Conservation (phyloP, 768 basidiomycete genomes). For the Serendipita indica region DNA sequence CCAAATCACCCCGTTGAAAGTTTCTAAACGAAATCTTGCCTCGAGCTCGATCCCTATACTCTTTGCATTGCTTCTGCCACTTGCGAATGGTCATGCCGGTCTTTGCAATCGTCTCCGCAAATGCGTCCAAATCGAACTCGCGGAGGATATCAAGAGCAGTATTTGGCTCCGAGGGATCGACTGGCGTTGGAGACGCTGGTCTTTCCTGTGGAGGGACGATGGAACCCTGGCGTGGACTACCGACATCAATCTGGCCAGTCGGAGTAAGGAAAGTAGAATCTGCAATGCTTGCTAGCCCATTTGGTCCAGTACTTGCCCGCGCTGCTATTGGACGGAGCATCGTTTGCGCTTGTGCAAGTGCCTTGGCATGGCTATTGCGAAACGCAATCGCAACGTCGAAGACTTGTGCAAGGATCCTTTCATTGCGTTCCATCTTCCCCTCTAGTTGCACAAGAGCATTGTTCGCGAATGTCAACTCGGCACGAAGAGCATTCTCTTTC, state of each 20-base stretch:
- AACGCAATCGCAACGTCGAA: slow-evolving; percentile 67
- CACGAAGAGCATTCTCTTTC: slow-evolving; percentile 52
- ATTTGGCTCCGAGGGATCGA: slow-evolving; percentile 63
- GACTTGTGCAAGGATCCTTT: slow-evolving; percentile 64
- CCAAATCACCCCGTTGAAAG: slow-evolving; percentile 89
- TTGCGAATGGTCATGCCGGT: slow-evolving; percentile 79
- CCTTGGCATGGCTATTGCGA: slow-evolving; percentile 61
- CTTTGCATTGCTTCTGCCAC: slow-evolving; percentile 95
- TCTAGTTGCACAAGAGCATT: slow-evolving; percentile 55
- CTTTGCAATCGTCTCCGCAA: slow-evolving; percentile 68
- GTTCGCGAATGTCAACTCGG: slow-evolving; percentile 57
- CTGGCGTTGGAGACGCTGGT: slow-evolving; percentile 47
- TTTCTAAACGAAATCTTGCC: slow-evolving; percentile 95
- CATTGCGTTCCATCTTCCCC: slow-evolving; percentile 46
- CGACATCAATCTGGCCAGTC: slow-evolving; percentile 24
- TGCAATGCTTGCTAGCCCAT: no score
- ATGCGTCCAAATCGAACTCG: slow-evolving; percentile 70
- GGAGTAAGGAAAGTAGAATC: not conserved
- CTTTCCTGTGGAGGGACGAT: slow-evolving; percentile 29
- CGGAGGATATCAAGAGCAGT: slow-evolving; percentile 54
- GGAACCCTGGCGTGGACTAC: slow-evolving; percentile 26
- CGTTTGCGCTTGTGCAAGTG: slow-evolving; percentile 26
- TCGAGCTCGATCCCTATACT: slow-evolving; percentile 87
- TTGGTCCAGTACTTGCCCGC: not conserved
- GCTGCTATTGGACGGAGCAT: not conserved